A percentile compares a stretch with the other conserved stretches of the same genome.
Conservation (phyloP, 176 grass and related monocot species). For the Chloris gayana region DNA sequence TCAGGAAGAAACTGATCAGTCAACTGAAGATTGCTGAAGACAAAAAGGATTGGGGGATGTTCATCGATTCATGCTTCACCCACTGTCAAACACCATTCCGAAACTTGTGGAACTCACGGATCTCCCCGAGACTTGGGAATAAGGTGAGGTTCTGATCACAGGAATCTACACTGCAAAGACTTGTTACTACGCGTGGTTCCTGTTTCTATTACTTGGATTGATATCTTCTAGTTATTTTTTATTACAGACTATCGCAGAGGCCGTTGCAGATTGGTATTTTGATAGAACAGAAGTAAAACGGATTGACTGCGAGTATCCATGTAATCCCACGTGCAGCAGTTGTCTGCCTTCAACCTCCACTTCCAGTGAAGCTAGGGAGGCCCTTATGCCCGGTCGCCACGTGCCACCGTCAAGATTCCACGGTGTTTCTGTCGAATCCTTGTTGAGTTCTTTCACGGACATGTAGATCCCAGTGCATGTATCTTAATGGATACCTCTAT, state of each 20-base stretch:
- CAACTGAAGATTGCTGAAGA: slow-evolving; percentile 35
- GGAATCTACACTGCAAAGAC: not conserved
- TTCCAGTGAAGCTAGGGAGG: no score
- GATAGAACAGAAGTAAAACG: slow-evolving; percentile 40
- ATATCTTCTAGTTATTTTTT: not conserved
- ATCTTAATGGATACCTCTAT: no score
- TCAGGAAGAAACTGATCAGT: slow-evolving; percentile 48
- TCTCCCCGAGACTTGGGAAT: slow-evolving; percentile 49
- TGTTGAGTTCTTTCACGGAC: no score
- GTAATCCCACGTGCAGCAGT: slow-evolving; percentile 61
- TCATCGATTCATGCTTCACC: slow-evolving; percentile 75
- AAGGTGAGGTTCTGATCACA: slow-evolving; percentile 24
- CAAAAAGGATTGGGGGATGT: slow-evolving; percentile 53
- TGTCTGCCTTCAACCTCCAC: not conserved
- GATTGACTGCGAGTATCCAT: slow-evolving; percentile 69
- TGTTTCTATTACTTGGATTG: no score
- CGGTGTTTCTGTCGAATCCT: no score
- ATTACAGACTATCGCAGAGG: slow-evolving; percentile 56
- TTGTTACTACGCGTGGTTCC: not conserved
- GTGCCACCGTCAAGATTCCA: no score
- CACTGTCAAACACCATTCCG: slow-evolving; percentile 61
- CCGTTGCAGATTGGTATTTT: slow-evolving; percentile 86
- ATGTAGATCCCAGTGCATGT: no score
- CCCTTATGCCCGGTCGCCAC: no score
- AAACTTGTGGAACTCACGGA: slow-evolving; percentile 46